A percentile compares a stretch with the other conserved stretches of the same genome.
These are phyloP conservation scores for Venturia aucupariae DNA, from an alignment of 2,329 filamentous ascomycete genomes.

Conservation along the genomic window DNA sequence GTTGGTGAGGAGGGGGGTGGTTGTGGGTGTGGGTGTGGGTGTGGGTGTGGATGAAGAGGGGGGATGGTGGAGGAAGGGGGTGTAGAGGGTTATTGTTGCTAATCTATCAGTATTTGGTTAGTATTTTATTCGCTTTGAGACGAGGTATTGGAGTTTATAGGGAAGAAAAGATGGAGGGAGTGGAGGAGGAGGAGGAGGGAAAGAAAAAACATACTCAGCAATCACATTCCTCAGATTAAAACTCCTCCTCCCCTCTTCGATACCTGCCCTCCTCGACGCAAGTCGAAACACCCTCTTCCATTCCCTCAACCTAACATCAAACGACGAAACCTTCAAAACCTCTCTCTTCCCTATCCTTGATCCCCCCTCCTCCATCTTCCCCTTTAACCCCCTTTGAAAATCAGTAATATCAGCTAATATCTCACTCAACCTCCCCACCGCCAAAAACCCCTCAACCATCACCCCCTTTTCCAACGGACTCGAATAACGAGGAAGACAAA, in stretches of 20 bases:
- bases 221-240: constrained; percentile 8
- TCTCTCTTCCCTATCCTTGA: constrained; percentile 4
- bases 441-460: constrained; percentile 9
- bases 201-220: constrained; percentile 7
- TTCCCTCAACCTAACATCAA: constrained; percentile 12
- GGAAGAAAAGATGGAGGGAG: background rate
- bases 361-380: background rate
- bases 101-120: background rate
- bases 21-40: background rate
- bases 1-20: constrained; percentile 5
- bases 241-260: background rate
- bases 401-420: constrained; percentile 5
- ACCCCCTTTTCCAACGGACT: background rate
- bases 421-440: constrained; percentile 8
- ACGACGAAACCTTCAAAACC: constrained; percentile 8
- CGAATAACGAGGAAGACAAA: constrained; percentile 9
- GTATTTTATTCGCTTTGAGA: background rate
- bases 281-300: constrained; percentile 12
- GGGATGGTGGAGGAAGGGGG: constrained; percentile 10
- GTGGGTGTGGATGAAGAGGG: background rate
- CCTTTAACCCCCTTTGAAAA: background rate
- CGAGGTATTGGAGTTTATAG: too few species aligned
- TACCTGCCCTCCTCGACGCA: background rate
- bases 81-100: constrained; percentile 10
- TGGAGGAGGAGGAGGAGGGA: too few species aligned